Percentiles rank a stretch among this genome's conserved stretches.
phyloP scores from a whole-genome alignment of 2,329 filamentous ascomycete genomes.

The Epichloe sibirici region DNA sequence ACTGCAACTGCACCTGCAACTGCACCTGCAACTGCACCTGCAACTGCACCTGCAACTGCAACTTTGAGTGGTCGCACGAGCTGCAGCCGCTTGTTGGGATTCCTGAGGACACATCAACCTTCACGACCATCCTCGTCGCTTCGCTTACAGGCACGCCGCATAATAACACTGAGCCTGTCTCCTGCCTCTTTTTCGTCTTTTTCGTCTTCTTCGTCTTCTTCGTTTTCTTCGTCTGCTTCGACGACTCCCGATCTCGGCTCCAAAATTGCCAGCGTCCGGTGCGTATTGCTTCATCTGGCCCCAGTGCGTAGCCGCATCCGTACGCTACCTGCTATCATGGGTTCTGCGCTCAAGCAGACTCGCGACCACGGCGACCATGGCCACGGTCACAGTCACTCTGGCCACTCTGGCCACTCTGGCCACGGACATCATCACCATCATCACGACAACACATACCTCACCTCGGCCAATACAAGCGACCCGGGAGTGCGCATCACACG shows the following conservation, averaged over 20 bases:
- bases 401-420: conserved; percentile 15
- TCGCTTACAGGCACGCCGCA: background rate
- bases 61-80: background rate
- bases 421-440: conserved; percentile 67
- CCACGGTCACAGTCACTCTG: conserved; percentile 35
- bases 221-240: background rate
- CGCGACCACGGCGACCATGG: conserved; percentile 19
- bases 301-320: conserved; percentile 12
- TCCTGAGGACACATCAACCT: conserved; percentile 9
- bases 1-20: too few relatives aligned
- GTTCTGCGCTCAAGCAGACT: conserved; percentile 20
- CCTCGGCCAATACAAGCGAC: conserved; percentile 68
- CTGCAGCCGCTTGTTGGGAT: background rate
- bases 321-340: conserved; percentile 16
- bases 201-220: conserved; percentile 1
- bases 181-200: background rate
- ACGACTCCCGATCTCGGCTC: conserved; percentile 3
- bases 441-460: conserved; percentile 84
- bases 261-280: conserved; percentile 1
- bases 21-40: background rate
- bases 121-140: conserved; percentile 3
- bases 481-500: conserved; percentile 53
- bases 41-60: background rate
- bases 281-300: conserved; percentile 10
- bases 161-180: background rate